Conservation (phyloP, 2,329 filamentous ascomycete species). For the Helotiales sp. region DNA sequence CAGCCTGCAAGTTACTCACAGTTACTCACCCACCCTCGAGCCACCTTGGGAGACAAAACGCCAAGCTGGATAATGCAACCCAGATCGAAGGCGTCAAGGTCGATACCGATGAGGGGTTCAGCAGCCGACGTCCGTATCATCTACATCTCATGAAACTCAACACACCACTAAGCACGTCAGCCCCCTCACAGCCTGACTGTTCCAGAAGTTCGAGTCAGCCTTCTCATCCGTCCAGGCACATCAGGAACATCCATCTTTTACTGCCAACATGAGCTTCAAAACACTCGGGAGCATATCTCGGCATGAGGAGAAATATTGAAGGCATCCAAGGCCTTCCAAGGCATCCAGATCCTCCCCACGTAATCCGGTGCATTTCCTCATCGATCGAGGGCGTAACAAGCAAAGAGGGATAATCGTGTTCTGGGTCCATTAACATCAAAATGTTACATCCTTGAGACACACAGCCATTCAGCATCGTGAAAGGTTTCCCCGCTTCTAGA, state of each 20-base stretch:
- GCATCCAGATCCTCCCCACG: constrained; percentile 1
- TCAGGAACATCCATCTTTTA: constrained; percentile 1
- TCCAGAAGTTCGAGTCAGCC: constrained; percentile 18
- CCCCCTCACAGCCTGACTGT: constrained; percentile 21
- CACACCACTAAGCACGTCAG: constrained; percentile 24
- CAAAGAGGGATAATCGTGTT: constrained; percentile 18
- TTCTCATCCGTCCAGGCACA: constrained; percentile 3
- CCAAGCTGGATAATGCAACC: constrained; percentile 18
- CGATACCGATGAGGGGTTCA: not conserved
- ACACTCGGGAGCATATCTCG: not conserved
- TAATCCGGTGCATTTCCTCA: not conserved
- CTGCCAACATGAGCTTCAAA: not conserved
- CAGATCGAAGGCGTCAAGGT: constrained; percentile 1
- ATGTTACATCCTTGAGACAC: constrained; percentile 24
- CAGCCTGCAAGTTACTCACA: constrained; percentile 20
- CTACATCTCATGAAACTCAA: constrained; percentile 23
- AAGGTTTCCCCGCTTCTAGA: constrained; percentile 25
- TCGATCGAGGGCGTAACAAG: constrained; percentile 6
- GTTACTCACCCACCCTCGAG: constrained; percentile 2
- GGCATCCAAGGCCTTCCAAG: not conserved
- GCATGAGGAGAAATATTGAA: not conserved
- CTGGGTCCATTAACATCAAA: constrained; percentile 12
- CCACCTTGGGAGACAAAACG: constrained; percentile 1
- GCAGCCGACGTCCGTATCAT: constrained; percentile 21
- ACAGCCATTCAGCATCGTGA: constrained; percentile 24